Base-by-base conservation (phyloP, 2,329 filamentous ascomycete genomes). In the Fusarium annulatum region DNA sequence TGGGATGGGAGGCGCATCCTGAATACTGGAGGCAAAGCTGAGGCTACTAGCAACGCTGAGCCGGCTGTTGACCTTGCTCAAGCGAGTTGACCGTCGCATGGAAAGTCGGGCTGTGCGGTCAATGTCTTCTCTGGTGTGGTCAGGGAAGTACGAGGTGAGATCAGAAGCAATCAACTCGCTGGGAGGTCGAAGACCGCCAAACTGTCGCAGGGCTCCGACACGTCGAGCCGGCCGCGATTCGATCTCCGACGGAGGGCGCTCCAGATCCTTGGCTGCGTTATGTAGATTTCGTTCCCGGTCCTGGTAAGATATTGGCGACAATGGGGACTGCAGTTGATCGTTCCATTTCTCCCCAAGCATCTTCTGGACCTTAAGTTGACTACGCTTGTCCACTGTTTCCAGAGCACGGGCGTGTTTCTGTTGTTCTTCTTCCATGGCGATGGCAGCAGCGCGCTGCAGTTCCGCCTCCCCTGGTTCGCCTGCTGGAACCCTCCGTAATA, bases 131-230 rank as follows among this genome's bases (percentile, higher is more conserved):
- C 94, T 92, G 56, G 95, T 91, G 78, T 98, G 96, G 79, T 97
- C 95, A 1, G 96, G 96, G 87, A 99, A 99, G 86, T 98, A 99
- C 0, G 95, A 97, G 3, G 94, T 96, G 67, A 99, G 86, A 80
- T 99, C 96, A 28, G 96, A 97, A 33, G 96, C 96, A 80, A 99
- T 99, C 80, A 99, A 89, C 85, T 99, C 96, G 84, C 96, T 98
- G 3, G 96, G 96, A 23, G 96, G 96, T 76, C 96, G 89, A 73
- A 96, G 91, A 39, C 96, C 96, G 78, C 97, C 96, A 83, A 98
- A 98, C 73, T 93, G 92, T 73, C 93, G 91, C 51, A 95, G 85
- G 34, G 90, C 64, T 26, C 72, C 86, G 78, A 90, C 90, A 67
- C 84, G 84, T 43, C 79, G 81, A 52, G 80, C 82, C 51, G 86